Percentiles rank a stretch among this genome's conserved stretches.
phyloP scores from a whole-genome alignment of 116 monocot genomes.

The Phalaenopsis hybrid region DNA sequence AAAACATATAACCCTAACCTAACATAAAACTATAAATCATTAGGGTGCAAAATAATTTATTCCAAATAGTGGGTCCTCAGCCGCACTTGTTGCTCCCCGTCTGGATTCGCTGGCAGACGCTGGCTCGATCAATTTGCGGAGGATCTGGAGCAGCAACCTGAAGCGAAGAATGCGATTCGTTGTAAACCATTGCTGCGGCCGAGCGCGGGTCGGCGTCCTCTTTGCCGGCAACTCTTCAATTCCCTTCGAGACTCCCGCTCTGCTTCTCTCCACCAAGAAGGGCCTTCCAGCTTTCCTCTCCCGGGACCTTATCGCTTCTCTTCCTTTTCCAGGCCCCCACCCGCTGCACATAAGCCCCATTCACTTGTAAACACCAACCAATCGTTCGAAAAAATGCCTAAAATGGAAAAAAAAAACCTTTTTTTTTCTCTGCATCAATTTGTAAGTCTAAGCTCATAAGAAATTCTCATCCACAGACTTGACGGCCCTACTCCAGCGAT shows the following conservation, averaged over 20 bases:
- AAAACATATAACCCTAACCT: too few species aligned
- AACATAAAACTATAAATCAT: too few species aligned
- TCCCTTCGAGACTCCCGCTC: slow-evolving; percentile 68
- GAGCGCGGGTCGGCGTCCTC: slow-evolving; percentile 57
- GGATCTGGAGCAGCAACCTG: too few species aligned
- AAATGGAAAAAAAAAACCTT: not conserved
- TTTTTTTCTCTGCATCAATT: not conserved
- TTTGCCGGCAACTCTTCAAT: slow-evolving; percentile 14
- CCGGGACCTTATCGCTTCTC: slow-evolving; percentile 50
- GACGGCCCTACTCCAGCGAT: slow-evolving; percentile 60
- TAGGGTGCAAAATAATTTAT: too few species aligned
- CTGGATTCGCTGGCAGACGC: too few species aligned
- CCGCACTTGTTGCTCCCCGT: too few species aligned
- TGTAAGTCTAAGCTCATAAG: not conserved
- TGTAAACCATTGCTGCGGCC: slow-evolving; percentile 34
- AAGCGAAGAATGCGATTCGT: slow-evolving; percentile 46
- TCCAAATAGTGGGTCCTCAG: too few species aligned
- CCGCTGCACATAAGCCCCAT: slow-evolving; percentile 12
- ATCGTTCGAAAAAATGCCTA: not conserved
- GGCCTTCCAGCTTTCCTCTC: slow-evolving; percentile 80
- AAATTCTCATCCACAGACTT: slow-evolving; percentile 27
- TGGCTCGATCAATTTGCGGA: too few species aligned
- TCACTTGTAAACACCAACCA: slow-evolving; percentile 60
- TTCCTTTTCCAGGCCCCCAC: slow-evolving; percentile 16
- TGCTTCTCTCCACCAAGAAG: slow-evolving; percentile 67